Evolutionary conservation across 495 filamentous ascomycete species (phyloP), one percentile per base, ranked within the genome.

Genomic region (Trichoderma virens): DNA sequence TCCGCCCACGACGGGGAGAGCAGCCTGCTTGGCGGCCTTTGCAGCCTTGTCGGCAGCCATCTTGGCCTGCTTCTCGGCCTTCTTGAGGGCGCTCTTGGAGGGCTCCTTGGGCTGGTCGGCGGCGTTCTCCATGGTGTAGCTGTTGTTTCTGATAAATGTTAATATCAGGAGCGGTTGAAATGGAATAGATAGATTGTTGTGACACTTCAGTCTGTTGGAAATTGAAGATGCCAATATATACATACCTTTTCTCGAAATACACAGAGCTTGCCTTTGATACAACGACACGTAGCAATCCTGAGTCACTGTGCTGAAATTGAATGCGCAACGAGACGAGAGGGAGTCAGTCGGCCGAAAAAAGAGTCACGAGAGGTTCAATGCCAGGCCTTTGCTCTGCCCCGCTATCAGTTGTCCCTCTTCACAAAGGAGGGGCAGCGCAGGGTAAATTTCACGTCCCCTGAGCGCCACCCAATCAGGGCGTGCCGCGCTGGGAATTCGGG

Each of bases 61-160:
- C 78, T 89, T 89, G 27, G 85, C 85, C 69, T 80, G 77, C 78
- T 89, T 89, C 68, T 77, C 83, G 39, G 86, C 86, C 74, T 89
- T 90, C 76, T 90, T 90, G 59, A 83, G 77, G 64, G 88, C 88
- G 72, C 83, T 89, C 79, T 90, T 90, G 59, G 86, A 87, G 47
- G 76, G 71, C 67, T 88, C 82, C 64, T 74, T 73, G 41, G 67
- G 69, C 59, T 77, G 75, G 67, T 73, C 77, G 39, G 68, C 68
- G 30, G 51, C 38, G 62, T 25, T 63, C 31, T 62, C 59, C 64
- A 35, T 38, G 30, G 59, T 62, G 51, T 56, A 35, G 32, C 32
- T 35, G 32, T 4, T 35, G 32, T n/a, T n/a, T n/a, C n/a, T n/a
- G n/a, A n/a, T n/a, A n/a, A n/a, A n/a, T n/a, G n/a, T n/a, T n/a